Base-by-base conservation (phyloP, 2,329 filamentous ascomycete species). In the Lachnellula arida region DNA sequence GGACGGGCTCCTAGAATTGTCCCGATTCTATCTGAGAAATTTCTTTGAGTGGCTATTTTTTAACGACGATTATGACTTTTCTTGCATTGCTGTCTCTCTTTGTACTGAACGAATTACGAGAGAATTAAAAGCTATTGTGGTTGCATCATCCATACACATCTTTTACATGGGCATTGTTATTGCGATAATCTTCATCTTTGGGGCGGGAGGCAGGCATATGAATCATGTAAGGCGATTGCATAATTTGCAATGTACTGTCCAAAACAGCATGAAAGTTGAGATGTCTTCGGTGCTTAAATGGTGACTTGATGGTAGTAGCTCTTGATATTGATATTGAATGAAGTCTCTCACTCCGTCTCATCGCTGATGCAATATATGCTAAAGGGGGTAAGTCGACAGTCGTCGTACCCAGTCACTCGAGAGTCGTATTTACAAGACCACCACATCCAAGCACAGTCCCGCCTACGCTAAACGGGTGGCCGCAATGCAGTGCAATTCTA, bases 161-260 rank as follows among this genome's bases (percentile, higher is more conserved):
- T 46, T 52, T 49, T 78, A 70, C 91, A 69, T 91, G 87, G 42
- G 79, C 76, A 44, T 40, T n/a, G 14, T 44, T 44, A 22, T 7
- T 12, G 17, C 5, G 17, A 22, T 23, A 22, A 44, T 70, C 88
- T 81, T 14, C 22, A 22, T 28, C 23, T 37, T 51, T 11, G 35
- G 39, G 40, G 23, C 15, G 47, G 25, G 14, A 32, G 15, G 28
- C 15, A n/a, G 15, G 23, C 19, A 23, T 28, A 19, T 23, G 22
- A 19, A 22, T n/a, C 42, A 44, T 44, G n/a, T 19, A 22, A 9
- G 42, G 42, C 17, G 17, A 22, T n/a, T 19, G 17, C n/a, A n/a
- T 28, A 48, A 19, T 34, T 23, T 32, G 17, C 46, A 48, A 48
- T 48, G 42, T 44, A 23, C 22, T 17, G 42, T 19, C 42, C 19